Evolutionary conservation across 176 grass and related monocot species (phyloP).

Genomic region (Oryza rufipogon): DNA sequence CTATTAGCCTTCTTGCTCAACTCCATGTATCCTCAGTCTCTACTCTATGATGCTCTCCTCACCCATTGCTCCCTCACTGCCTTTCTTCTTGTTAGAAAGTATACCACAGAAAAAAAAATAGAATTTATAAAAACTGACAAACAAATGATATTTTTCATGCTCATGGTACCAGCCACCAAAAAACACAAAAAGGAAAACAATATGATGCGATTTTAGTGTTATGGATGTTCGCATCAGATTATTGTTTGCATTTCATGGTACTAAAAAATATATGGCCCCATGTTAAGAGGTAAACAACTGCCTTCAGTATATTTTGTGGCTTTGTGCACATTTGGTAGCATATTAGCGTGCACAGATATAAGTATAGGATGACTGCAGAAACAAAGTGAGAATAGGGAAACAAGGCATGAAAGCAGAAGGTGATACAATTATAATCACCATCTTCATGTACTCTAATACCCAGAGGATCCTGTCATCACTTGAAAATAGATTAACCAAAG

Average conservation of each 20-base stretch:
- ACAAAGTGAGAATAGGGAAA: conserved; percentile 19
- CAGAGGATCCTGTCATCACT: conserved; percentile 34
- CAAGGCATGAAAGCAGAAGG: conserved; percentile 24
- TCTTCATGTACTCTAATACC: conserved; percentile 4
- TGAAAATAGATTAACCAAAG: conserved; percentile 30
- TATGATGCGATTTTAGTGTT: conserved; percentile 11
- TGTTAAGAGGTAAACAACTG: conserved; percentile 38
- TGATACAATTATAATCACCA: conserved; percentile 41
- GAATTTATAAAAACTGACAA: not conserved
- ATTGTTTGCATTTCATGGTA: not conserved
- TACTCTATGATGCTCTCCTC: not conserved
- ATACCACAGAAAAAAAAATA: not conserved
- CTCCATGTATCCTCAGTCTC: not conserved
- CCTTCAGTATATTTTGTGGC: not conserved
- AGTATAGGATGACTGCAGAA: conserved; percentile 20
- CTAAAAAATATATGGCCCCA: conserved; percentile 29
- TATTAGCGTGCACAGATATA: conserved; percentile 23
- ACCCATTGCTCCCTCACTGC: not conserved
- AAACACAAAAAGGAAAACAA: conserved; percentile 15
- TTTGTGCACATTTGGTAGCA: conserved; percentile 25
- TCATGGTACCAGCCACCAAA: not conserved
- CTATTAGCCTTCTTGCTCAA: not conserved
- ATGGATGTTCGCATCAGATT: not conserved
- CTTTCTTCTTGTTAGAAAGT: not conserved
- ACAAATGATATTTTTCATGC: not conserved